Evolutionary conservation across 495 filamentous ascomycete genomes (phyloP), one percentile per base, ranked within the genome.

Genomic region (Xylaria bambusicola): DNA sequence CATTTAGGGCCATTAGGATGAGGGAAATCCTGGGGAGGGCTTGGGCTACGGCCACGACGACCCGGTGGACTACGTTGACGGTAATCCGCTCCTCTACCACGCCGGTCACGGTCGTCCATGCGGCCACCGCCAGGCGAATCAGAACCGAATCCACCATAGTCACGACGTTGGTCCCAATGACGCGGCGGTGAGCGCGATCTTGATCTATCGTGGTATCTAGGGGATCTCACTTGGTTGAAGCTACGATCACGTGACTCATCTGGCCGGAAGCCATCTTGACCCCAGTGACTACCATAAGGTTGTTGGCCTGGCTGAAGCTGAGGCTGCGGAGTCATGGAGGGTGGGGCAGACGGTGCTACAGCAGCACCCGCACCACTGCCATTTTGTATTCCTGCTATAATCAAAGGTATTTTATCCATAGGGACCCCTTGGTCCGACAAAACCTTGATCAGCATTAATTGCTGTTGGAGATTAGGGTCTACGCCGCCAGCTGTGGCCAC

Each of bases 21-120:
- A 45, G 65, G 54, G 38, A 50, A 71, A n/a, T 66, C 47, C 49
- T 73, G 65, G 46, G 74, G 73, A 65, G 82, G 86, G 52, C 76
- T 85, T 21, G 86, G 81, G 59, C 84, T 88, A 58, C 82, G 84
- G 56, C 79, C 83, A 64, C 83, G 83, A 49, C 86, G 84, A 41
- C 57, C 49, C 29, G 76, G 75, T 46, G 92, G 92, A 56, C 90
- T 94, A 63, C 92, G 89, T 71, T 96, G 91, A 48, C 92, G 89
- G 74, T 92, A 96, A 12, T 89, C 87, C 57, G 80, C 76, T 51
- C 84, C 83, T 45, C 80, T 74, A 50, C 79, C 77, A 36, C 74
- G 73, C 49, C 82, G 81, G 50, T 81, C 83, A 63, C 78, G 75
- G 45, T 87, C 86, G 42, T 83, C 82, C 46, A 81, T 77, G 23